Evolutionary conservation across 768 basidiomycete genomes (phyloP).

Genomic region (Lactifluus piperatus): DNA sequence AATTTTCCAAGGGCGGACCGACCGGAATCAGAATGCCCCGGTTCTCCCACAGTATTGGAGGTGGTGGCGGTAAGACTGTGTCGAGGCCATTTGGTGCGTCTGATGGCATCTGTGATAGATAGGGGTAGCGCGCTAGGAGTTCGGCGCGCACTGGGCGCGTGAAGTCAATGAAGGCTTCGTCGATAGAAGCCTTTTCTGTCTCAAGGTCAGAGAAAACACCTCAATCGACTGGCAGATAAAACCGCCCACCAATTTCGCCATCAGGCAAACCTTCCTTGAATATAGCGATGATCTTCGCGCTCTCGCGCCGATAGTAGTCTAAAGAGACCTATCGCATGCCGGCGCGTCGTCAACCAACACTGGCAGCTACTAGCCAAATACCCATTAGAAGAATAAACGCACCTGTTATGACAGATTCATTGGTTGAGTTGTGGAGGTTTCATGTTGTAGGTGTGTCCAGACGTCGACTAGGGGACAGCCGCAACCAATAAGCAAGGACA

Average conservation of each 20-base stretch:
- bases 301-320: slow-evolving; percentile 88
- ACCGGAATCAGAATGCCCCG: slow-evolving; percentile 58
- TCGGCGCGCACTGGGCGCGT: slow-evolving; percentile 70
- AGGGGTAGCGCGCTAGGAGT: slow-evolving; percentile 66
- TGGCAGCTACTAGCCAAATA: not conserved
- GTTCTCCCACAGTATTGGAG: slow-evolving; percentile 50
- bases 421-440: not conserved
- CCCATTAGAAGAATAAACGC: not conserved
- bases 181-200: slow-evolving; percentile 93
- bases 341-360: not conserved
- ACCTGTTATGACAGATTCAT: not conserved
- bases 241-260: slow-evolving; percentile 67
- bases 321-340: slow-evolving; percentile 60
- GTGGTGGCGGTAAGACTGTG: slow-evolving; percentile 67
- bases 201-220: not conserved
- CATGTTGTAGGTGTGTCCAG: not conserved
- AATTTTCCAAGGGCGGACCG: slow-evolving; percentile 26
- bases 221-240: not conserved
- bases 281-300: slow-evolving; percentile 71
- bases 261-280: slow-evolving; percentile 74
- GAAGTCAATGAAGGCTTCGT: slow-evolving; percentile 94
- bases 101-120: slow-evolving; percentile 61
- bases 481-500: not conserved
- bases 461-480: not conserved
- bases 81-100: slow-evolving; percentile 66